Conservation (phyloP, 176 grass and related monocot species). For the Rhynchospora tenuis region DNA sequence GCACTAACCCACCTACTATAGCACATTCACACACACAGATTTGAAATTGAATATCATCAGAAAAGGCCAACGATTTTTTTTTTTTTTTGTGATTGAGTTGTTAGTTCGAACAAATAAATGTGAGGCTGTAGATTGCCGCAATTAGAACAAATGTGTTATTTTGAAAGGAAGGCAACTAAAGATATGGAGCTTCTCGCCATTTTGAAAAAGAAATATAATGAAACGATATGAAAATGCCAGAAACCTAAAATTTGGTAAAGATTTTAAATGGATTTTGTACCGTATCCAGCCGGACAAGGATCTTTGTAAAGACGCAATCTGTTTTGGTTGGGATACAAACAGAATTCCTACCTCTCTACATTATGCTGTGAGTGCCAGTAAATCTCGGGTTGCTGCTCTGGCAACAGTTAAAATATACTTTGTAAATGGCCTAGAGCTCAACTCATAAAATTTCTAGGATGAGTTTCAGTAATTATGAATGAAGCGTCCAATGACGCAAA, state of each 20-base stretch:
- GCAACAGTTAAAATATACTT: background rate
- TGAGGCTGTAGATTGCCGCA: background rate
- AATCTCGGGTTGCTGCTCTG: background rate
- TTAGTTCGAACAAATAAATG: background rate
- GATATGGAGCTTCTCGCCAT: background rate
- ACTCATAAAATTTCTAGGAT: background rate
- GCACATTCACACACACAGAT: background rate
- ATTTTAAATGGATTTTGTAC: slow-evolving; percentile 5
- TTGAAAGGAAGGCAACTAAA: background rate
- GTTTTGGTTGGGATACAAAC: background rate
- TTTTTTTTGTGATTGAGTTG: background rate
- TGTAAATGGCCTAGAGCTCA: background rate
- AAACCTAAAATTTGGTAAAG: slow-evolving; percentile 16
- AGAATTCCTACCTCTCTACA: background rate
- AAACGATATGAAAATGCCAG: background rate
- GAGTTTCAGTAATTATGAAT: background rate
- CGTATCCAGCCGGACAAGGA: background rate
- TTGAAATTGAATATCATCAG: background rate
- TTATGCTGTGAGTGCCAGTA: background rate
- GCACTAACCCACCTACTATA: background rate
- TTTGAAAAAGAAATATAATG: background rate
- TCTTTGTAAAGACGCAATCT: slow-evolving; percentile 10
- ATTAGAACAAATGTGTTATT: background rate
- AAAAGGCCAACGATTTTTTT: background rate
- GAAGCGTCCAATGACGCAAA: background rate